Percentiles rank a stretch among this genome's conserved stretches.
phyloP scores from a whole-genome alignment of 2,329 filamentous ascomycete genomes.

The Fusarium bulbicola region DNA sequence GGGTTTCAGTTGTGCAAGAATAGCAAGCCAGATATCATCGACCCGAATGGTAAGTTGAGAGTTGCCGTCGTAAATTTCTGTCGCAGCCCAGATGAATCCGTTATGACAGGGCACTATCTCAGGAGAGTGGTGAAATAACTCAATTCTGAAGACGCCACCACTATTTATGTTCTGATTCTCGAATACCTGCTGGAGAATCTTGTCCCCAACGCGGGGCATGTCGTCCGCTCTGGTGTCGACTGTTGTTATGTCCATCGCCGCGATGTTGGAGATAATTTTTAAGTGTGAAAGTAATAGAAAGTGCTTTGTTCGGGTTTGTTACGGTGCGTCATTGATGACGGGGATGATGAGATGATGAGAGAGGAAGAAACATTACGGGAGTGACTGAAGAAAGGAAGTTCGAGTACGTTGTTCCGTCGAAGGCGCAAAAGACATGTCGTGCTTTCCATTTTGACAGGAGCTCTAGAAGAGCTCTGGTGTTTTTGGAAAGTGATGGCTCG shows the following conservation, averaged over 20 bases:
- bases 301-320: background rate
- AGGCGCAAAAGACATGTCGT: fast-evolving
- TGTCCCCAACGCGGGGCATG: too few relatives aligned
- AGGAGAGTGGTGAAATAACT: too few relatives aligned
- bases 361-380: background rate
- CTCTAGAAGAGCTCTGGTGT: fast-evolving
- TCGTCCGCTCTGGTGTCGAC: too few relatives aligned
- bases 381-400: fast-evolving
- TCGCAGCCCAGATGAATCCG: too few relatives aligned
- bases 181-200: too few relatives aligned
- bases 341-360: background rate
- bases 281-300: background rate
- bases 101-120: too few relatives aligned
- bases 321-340: background rate
- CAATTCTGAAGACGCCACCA: too few relatives aligned
- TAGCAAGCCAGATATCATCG: background rate
- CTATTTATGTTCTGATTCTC: too few relatives aligned
- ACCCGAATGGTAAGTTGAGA: background rate
- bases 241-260: too few relatives aligned
- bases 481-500: background rate
- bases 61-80: background rate
- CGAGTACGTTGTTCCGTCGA: fast-evolving
- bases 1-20: background rate
- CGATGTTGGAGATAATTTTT: background rate
- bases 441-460: background rate